phyloP scores from a whole-genome alignment of 805 yeast species.

The Phaffomyces antillensis region DNA sequence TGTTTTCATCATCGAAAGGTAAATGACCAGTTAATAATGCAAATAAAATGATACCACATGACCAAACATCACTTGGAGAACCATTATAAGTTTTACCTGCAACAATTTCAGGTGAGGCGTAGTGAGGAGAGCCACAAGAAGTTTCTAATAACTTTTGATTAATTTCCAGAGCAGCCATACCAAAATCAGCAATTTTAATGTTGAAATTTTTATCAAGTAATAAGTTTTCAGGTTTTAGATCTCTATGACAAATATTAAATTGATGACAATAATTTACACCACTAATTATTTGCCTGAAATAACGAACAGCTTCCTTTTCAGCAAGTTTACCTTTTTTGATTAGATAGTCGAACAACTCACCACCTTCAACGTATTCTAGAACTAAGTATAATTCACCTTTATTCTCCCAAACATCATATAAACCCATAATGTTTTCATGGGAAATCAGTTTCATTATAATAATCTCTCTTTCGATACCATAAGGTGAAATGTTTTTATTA shows the following conservation, averaged over 20 bases:
- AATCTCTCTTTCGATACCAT: constrained; percentile 82
- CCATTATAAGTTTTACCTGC: constrained; percentile 95
- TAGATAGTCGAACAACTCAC: constrained; percentile 88
- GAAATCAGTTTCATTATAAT: constrained; percentile 77
- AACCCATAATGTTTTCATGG: constrained; percentile 71
- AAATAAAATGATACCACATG: constrained; percentile 91
- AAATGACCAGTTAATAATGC: constrained; percentile 91
- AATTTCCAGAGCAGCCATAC: constrained; percentile 96
- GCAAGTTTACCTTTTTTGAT: constrained; percentile 84
- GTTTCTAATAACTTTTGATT: constrained; percentile 80
- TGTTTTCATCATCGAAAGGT: constrained; percentile 96
- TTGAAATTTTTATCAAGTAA: constrained; percentile 75
- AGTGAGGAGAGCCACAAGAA: constrained; percentile 97
- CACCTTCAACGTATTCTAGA: constrained; percentile 94
- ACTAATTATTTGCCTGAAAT: constrained; percentile 78
- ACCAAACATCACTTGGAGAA: constrained; percentile 96
- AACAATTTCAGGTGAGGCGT: constrained; percentile 97
- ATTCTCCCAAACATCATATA: constrained; percentile 85
- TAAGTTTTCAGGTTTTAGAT: constrained; percentile 76
- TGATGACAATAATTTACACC: constrained; percentile 84
- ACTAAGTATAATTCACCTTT: constrained; percentile 78
- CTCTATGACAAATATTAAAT: constrained; percentile 83
- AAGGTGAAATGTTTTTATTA: constrained; percentile 55
- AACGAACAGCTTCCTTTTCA: constrained; percentile 83
- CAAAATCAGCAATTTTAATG: constrained; percentile 96